Percentiles rank a stretch among this genome's conserved stretches.
phyloP scores from a whole-genome alignment of 768 basidiomycete genomes.

The Naematelia encephala region DNA sequence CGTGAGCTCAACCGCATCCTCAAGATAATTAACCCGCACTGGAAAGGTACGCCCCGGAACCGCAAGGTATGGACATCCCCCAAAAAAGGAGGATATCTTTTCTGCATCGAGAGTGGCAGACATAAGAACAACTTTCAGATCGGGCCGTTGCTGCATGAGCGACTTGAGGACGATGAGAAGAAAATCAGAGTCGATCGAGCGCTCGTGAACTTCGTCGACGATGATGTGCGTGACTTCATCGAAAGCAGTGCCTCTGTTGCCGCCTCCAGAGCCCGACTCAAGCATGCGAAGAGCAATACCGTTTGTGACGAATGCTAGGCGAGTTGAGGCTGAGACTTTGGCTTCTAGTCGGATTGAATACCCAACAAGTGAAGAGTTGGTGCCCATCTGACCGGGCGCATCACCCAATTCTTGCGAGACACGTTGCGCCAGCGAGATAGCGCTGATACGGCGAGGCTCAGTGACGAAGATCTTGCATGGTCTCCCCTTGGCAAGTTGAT shows the following conservation, averaged over 20 bases:
- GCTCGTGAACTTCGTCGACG: slow-evolving; percentile 96
- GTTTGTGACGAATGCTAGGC: slow-evolving; percentile 73
- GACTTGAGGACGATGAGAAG: slow-evolving; percentile 88
- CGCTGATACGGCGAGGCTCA: slow-evolving; percentile 91
- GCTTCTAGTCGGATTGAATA: slow-evolving; percentile 93
- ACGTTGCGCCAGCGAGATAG: slow-evolving; percentile 90
- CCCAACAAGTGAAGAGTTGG: slow-evolving; percentile 74
- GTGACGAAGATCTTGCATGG: slow-evolving; percentile 91
- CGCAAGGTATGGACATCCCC: slow-evolving; percentile 71
- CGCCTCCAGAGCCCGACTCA: slow-evolving; percentile 72
- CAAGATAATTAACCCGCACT: slow-evolving; percentile 76
- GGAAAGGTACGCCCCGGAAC: slow-evolving; percentile 95
- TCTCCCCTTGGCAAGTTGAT: slow-evolving; percentile 72
- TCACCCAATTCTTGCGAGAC: slow-evolving; percentile 93
- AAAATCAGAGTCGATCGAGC: slow-evolving; percentile 96
- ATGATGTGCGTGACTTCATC: slow-evolving; percentile 97
- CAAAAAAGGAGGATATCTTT: slow-evolving; percentile 76
- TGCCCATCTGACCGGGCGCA: slow-evolving; percentile 67
- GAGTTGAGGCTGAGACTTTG: slow-evolving; percentile 71
- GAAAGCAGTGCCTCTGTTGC: slow-evolving; percentile 67
- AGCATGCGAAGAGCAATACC: slow-evolving; percentile 96
- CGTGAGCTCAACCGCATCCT: slow-evolving; percentile 83
- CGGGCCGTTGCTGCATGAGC: slow-evolving; percentile 67
- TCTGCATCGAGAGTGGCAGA: slow-evolving; percentile 81
- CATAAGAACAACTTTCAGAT: slow-evolving; percentile 94